Base-by-base conservation (phyloP, 495 filamentous ascomycete species). In the Talaromyces adpressus region DNA sequence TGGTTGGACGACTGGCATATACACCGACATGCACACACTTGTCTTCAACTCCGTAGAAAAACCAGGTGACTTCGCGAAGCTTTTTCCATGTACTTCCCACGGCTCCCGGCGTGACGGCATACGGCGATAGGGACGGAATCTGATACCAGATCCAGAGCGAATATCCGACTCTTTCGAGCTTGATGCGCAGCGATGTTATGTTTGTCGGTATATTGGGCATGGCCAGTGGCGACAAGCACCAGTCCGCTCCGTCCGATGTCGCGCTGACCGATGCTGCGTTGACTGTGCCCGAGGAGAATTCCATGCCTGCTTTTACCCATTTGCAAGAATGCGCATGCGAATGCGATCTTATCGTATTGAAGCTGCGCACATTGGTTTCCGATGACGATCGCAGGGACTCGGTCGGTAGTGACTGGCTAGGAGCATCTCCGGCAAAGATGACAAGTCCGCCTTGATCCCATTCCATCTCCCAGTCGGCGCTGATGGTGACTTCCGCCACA, bases 361-460 rank as follows among this genome's bases (percentile, higher is more conserved):
- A 57, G 23, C 32, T 53, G 20, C 54, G 62, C 7, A 32, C 32
- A 9, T 56, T 56, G 23, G 34, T 41, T 29, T 32, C 36, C 8
- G 54, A 29, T 30, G 23, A 45, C 14, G 66, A 41, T 49, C 63
- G 65, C 2, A 66, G 59, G 8, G 58, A 64, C 23, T 71, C 71
- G 1, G 73, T 68, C 1, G 72, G 70, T 36, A 71, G 66, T 1
- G 78, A 71, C 63, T 75, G 72, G 0, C 87, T 87, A 47, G 91
- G 82, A 25, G 89, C 80, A 16, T 86, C 87, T 61, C 90, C 90
- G 52, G 89, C 85, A 63, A 91, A 91, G 62, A 91, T 86, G 64
- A 90, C 89, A 68, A 95, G 87, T 12, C 89, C 90, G 45, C 76
- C 78, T 72, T 93, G 83, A 63, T 85, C 82, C 80, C 81, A 85